Percentiles rank a stretch among this genome's conserved stretches.
These are phyloP conservation scores for Stemphylium vesicarium DNA, from an alignment of 2,329 filamentous ascomycete genomes.

Conservation along the genomic window DNA sequence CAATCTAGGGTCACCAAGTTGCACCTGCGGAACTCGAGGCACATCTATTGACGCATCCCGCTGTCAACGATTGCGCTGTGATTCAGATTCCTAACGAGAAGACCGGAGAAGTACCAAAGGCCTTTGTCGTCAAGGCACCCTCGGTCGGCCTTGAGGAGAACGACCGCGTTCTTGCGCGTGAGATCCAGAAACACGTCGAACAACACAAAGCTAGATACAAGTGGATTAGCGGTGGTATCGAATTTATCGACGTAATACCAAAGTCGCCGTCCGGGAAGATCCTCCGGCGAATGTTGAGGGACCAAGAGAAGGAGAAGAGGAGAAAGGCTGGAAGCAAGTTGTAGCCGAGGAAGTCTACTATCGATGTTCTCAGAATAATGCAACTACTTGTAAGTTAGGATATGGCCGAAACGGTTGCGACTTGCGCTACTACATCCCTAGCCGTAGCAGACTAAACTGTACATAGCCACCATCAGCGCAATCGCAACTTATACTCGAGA, in stretches of 20 bases:
- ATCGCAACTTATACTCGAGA: background rate
- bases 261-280: slow-evolving; percentile 71
- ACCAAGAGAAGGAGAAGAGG: slow-evolving; percentile 74
- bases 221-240: slow-evolving; percentile 66
- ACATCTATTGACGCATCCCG: slow-evolving; percentile 74
- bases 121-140: slow-evolving; percentile 66
- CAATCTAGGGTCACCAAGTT: slow-evolving; percentile 73
- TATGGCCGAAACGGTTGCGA: background rate
- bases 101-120: slow-evolving; percentile 68
- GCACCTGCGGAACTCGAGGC: slow-evolving; percentile 84
- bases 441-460: background rate
- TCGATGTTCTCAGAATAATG: background rate
- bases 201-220: slow-evolving; percentile 67
- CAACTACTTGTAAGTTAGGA: background rate
- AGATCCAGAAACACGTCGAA: slow-evolving; percentile 65
- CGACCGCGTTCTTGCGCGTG: slow-evolving; percentile 55
- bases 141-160: slow-evolving; percentile 59
- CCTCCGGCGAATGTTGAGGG: slow-evolving; percentile 68
- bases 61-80: slow-evolving; percentile 79
- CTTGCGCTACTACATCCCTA: background rate
- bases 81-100: slow-evolving; percentile 72
- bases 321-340: slow-evolving; percentile 70
- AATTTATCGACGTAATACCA: slow-evolving; percentile 58
- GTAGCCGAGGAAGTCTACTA: slow-evolving; percentile 47
- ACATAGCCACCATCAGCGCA: background rate